Base-by-base conservation (phyloP, 352 stramenopile genomes). In the Phytophthora vignae region DNA sequence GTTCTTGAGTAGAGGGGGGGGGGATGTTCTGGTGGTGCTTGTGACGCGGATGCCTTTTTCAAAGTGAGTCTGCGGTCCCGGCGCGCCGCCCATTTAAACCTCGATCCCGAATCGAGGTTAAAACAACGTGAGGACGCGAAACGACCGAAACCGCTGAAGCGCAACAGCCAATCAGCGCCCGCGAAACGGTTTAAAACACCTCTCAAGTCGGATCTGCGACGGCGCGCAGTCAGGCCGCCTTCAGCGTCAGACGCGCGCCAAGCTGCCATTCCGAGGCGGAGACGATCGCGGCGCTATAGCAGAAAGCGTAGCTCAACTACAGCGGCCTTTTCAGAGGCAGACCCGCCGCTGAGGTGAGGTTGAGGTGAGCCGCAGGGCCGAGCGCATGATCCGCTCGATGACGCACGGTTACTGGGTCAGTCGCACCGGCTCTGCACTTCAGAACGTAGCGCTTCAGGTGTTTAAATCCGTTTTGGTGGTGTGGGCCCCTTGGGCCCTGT, bases 11-110 rank as follows among this genome's bases (percentile, higher is more conserved):
- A n/a, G n/a, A 27, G 54, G 40, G 33, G 44, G 31, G 31, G 52
- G 58, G 31, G 31, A 48, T 54, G 67, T 72, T 77, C 67, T 78
- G 60, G 67, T 76, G 70, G 76, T 72, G 59, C 74, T 71, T 77
- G 46, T 70, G 50, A 72, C 52, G 55, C 53, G 55, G 31, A 38
- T 58, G 48, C 49, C 60, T 78, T 74, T 87, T 88, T 73, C 64
- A 80, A 85, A 88, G 73, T 88, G 78, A 60, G 69, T 9, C 64
- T 69, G 50, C 38, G 54, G 46, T 61, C 54, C 12, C 15, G 9
- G 8, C 17, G 17, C 21, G 42, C 9, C 44, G 8, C 36, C n/a
- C 10, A 46, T n/a, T 69, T 69, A 73, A 72, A 68, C 59, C 59
- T 73, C 38, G 21, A 29, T 29, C 4, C 25, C 25, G 21, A 10